Conservation (phyloP, 75 land plant species). For the Pinus albicaulis region DNA sequence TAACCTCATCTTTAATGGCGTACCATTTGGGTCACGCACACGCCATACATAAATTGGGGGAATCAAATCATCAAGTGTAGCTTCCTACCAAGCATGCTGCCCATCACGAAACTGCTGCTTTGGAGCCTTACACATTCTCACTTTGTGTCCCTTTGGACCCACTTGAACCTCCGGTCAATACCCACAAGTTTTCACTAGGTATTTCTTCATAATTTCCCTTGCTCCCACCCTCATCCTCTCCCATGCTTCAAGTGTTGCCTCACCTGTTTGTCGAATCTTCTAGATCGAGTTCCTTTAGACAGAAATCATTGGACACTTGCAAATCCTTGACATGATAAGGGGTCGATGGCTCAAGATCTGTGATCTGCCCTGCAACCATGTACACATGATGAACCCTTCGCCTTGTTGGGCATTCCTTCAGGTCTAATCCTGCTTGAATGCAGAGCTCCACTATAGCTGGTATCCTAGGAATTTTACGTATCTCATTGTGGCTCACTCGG, state of each 20-base stretch:
- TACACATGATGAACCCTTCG: background rate
- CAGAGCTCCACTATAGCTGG: constrained; percentile 76
- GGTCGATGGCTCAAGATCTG: background rate
- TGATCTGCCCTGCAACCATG: too few species aligned
- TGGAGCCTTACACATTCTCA: constrained; percentile 43
- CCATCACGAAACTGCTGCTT: constrained; percentile 32
- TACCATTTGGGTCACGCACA: constrained; percentile 48
- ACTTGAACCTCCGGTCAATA: constrained; percentile 77
- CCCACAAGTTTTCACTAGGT: constrained; percentile 62
- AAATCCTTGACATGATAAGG: background rate
- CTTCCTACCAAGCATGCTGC: constrained; percentile 67
- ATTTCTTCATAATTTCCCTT: constrained; percentile 42
- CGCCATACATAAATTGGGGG: constrained; percentile 77
- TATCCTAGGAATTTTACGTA: constrained; percentile 50
- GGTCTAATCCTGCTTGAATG: constrained; percentile 61
- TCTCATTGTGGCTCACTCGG: constrained; percentile 46
- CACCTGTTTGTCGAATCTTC: constrained; percentile 16
- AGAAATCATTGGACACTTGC: background rate
- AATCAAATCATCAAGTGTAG: constrained; percentile 63
- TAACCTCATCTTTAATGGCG: constrained; percentile 34
- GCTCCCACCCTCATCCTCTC: constrained; percentile 55
- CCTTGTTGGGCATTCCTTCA: constrained; percentile 11
- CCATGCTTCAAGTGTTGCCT: constrained; percentile 61
- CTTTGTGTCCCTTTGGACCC: constrained; percentile 71
- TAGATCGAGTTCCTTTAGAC: constrained; percentile 10